Percentiles rank a stretch among this genome's conserved stretches.
Conservation (phyloP, 2,329 filamentous ascomycete species). For the Passalora sequoiae region DNA sequence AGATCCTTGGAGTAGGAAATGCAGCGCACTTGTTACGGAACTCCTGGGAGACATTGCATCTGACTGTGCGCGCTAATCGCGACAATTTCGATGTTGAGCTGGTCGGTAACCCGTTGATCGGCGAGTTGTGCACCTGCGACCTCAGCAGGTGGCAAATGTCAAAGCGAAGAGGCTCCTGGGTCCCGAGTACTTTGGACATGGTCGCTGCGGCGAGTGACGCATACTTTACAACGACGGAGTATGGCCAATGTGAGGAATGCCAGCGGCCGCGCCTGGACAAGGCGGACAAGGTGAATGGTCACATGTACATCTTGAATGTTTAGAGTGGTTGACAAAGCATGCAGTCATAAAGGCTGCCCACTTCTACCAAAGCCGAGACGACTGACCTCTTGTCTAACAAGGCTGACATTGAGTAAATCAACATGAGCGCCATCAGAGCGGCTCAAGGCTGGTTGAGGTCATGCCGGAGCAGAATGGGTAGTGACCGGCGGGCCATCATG, state of each 20-base stretch:
- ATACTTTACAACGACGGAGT: slow-evolving; percentile 5
- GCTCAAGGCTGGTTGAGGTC: too few relatives aligned
- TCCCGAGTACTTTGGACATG: background rate
- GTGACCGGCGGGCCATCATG: too few relatives aligned
- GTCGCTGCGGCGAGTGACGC: background rate
- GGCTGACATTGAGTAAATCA: too few relatives aligned
- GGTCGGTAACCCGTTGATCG: slow-evolving; percentile 2
- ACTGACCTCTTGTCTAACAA: too few relatives aligned
- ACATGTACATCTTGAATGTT: background rate
- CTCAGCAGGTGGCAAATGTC: background rate
- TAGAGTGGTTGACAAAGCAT: too few relatives aligned
- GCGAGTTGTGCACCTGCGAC: slow-evolving; percentile 6
- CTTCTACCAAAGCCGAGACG: too few relatives aligned
- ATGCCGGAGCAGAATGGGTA: too few relatives aligned
- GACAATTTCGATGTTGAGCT: background rate
- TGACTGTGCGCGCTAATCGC: background rate
- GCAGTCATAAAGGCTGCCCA: too few relatives aligned
- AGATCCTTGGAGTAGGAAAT: slow-evolving; percentile 4
- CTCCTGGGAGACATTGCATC: slow-evolving; percentile 7
- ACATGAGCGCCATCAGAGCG: too few relatives aligned
- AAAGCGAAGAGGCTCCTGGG: background rate
- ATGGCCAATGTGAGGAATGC: slow-evolving; percentile 3
- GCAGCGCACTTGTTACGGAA: slow-evolving; percentile 2
- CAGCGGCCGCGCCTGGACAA: background rate
- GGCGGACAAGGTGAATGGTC: slow-evolving; percentile 1